Conservation (phyloP, 2,329 filamentous ascomycete genomes). For the Plectosphaerella sp. region DNA sequence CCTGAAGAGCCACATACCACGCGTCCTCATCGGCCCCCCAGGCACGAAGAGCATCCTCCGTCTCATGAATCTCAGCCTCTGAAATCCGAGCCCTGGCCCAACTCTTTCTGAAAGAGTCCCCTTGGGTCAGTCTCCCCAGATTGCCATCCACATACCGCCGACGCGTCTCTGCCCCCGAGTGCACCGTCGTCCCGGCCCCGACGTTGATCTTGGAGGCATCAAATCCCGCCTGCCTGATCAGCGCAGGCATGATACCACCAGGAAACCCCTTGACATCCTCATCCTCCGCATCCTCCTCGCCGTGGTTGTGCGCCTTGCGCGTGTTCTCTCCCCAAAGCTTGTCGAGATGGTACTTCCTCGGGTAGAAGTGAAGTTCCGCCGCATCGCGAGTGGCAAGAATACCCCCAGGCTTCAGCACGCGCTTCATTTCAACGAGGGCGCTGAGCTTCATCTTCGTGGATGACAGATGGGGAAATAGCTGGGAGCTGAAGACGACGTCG, state of each 20-base stretch:
- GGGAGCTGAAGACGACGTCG: conserved; percentile 37
- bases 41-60: not conserved
- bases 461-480: conserved; percentile 36
- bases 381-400: conserved; percentile 29
- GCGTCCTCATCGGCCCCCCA: not conserved
- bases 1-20: not conserved
- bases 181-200: conserved; percentile 6
- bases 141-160: not conserved
- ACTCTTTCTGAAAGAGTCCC: not conserved
- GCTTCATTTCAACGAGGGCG: conserved; percentile 34
- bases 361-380: conserved; percentile 24
- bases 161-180: not conserved
- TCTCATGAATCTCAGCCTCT: not conserved
- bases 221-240: conserved; percentile 24
- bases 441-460: conserved; percentile 18
- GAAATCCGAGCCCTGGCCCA: not conserved
- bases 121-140: not conserved
- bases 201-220: conserved; percentile 21
- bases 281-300: conserved; percentile 14
- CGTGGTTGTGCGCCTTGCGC: conserved; percentile 7
- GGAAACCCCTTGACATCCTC: conserved; percentile 5
- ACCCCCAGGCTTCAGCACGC: conserved; percentile 37
- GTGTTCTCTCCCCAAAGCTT: conserved; percentile 20
- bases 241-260: conserved; percentile 20
- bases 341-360: conserved; percentile 20